Percentiles rank a stretch among this genome's conserved stretches.
Conservation (phyloP, 2,329 filamentous ascomycete species). For the Emmonsia crescens region DNA sequence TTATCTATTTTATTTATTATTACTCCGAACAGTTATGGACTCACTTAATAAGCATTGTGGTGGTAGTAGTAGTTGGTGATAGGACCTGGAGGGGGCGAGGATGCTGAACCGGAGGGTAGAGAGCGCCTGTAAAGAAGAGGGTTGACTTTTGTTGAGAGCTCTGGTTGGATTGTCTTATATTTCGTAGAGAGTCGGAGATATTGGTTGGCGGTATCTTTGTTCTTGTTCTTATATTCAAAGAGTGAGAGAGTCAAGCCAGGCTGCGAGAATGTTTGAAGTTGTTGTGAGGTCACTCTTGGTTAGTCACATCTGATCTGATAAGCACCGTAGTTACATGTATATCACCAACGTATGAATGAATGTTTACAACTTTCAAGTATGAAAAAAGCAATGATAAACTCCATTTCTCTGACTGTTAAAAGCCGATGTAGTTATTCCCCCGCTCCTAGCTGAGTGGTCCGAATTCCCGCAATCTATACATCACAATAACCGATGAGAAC, state of each 20-base stretch:
- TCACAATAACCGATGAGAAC: too few species aligned
- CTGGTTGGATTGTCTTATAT: not conserved
- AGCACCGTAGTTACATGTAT: too few species aligned
- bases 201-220: not conserved
- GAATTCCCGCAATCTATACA: too few species aligned
- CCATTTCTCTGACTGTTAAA: too few species aligned
- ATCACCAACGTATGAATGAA: not conserved
- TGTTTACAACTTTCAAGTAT: too few species aligned
- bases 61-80: not conserved
- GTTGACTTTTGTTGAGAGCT: not conserved
- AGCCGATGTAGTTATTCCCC: too few species aligned
- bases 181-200: not conserved
- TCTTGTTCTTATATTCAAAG: not conserved
- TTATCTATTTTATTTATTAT: not conserved
- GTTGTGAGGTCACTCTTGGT: not conserved
- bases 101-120: not conserved
- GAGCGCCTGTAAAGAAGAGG: not conserved
- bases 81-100: slow-evolving; percentile 21
- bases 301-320: not conserved
- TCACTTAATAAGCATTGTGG: slow-evolving; percentile 42
- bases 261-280: not conserved
- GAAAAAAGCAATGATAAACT: too few species aligned
- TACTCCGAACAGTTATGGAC: slow-evolving; percentile 9
- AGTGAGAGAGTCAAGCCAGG: not conserved
- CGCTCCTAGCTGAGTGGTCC: too few species aligned